Evolutionary conservation across 441 rosid genomes (phyloP).

Genomic region (Adansonia gregorii): DNA sequence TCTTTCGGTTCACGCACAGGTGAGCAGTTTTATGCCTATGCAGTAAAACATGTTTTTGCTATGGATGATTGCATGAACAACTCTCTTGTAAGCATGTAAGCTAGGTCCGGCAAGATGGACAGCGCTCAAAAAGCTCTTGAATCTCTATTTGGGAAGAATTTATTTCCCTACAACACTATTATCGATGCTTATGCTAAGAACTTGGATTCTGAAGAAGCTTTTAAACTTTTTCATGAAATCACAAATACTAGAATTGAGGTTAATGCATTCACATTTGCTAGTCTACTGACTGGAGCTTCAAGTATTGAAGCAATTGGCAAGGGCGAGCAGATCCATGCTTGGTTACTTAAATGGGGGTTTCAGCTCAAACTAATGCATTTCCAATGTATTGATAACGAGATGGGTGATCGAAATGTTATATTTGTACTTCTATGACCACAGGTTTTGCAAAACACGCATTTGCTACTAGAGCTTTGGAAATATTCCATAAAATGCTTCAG

Average conservation of each 20-base stretch:
- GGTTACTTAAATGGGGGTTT: slow-evolving; percentile 52
- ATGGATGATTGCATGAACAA: slow-evolving; percentile 55
- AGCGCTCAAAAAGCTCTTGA: slow-evolving; percentile 68
- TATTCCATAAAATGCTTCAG: slow-evolving; percentile 48
- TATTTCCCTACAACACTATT: slow-evolving; percentile 54
- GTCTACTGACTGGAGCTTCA: slow-evolving; percentile 65
- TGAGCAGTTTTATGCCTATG: slow-evolving; percentile 47
- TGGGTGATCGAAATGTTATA: slow-evolving; percentile 52
- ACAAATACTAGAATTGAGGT: slow-evolving; percentile 41
- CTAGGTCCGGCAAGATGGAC: slow-evolving; percentile 54
- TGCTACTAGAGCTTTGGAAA: slow-evolving; percentile 49
- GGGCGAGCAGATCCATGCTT: slow-evolving; percentile 54
- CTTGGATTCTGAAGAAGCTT: slow-evolving; percentile 44
- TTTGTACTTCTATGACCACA: slow-evolving; percentile 68
- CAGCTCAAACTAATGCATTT: slow-evolving; percentile 41
- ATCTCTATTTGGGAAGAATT: slow-evolving; percentile 52
- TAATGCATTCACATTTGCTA: slow-evolving; percentile 56
- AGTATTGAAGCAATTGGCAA: slow-evolving; percentile 54
- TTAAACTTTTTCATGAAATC: slow-evolving; percentile 44
- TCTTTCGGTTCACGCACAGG: slow-evolving; percentile 45
- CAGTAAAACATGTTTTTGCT: slow-evolving; percentile 53
- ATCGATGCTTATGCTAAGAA: slow-evolving; percentile 54
- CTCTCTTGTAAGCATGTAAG: slow-evolving; percentile 62
- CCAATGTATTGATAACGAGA: slow-evolving; percentile 54
- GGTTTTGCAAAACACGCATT: slow-evolving; percentile 68